Evolutionary conservation across 805 yeast genomes (phyloP).

Genomic region (Hanseniaspora vineae): DNA sequence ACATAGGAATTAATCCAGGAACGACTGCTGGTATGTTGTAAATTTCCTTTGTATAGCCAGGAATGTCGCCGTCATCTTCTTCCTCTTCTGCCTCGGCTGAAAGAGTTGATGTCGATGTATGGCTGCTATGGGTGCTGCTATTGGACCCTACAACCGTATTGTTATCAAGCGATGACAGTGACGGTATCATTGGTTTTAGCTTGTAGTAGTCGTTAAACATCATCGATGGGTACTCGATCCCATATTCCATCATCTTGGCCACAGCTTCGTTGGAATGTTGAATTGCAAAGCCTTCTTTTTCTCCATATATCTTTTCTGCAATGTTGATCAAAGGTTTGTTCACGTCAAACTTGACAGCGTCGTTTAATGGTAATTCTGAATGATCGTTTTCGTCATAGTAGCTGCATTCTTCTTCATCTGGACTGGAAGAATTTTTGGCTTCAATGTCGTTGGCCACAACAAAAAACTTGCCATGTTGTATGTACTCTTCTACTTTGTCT

Average conservation of each 20-base stretch:
- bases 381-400: conserved; percentile 3
- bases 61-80: conserved; percentile 6
- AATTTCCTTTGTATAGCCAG: conserved; percentile 6
- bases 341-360: conserved; percentile 4
- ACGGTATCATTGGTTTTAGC: conserved; percentile 2
- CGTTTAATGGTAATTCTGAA: conserved; percentile 7
- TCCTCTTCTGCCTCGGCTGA: conserved; percentile 3
- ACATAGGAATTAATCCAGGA: conserved; percentile 39
- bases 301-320: conserved; percentile 30
- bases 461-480: conserved; percentile 18
- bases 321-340: conserved; percentile 10
- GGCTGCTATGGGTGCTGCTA: too few relatives aligned
- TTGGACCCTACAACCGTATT: too few relatives aligned
- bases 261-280: conserved; percentile 12
- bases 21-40: conserved; percentile 28
- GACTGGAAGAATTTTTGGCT: neutral
- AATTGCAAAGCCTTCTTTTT: conserved; percentile 18
- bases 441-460: conserved; percentile 6
- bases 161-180: neutral
- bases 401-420: conserved; percentile 1
- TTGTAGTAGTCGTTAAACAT: conserved; percentile 7
- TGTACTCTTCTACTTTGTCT: conserved; percentile 7
- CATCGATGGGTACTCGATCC: conserved; percentile 11
- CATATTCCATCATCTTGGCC: conserved; percentile 9
- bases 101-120: too few relatives aligned